Evolutionary conservation across 2,329 filamentous ascomycete species (phyloP).

Genomic region (Colletotrichum sansevieriae): DNA sequence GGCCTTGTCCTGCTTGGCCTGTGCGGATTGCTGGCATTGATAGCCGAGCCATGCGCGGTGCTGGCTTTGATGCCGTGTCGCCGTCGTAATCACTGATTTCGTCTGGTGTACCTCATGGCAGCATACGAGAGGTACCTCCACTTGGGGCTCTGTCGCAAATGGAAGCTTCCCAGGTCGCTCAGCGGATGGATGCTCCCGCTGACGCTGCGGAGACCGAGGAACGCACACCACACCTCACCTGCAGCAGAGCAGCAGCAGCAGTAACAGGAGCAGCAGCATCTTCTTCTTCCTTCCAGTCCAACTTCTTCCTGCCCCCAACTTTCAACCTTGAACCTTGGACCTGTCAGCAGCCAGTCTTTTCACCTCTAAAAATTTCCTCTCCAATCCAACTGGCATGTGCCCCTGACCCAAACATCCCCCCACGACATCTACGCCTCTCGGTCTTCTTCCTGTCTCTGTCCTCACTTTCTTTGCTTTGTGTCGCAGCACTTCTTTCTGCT

Average conservation of each 20-base stretch:
- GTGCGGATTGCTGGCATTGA: conserved; percentile 21
- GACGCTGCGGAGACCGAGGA: conserved; percentile 36
- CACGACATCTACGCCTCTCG: conserved; percentile 27
- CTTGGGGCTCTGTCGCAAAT: conserved; percentile 7
- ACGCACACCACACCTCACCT: conserved; percentile 9
- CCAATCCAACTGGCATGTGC: conserved; percentile 36
- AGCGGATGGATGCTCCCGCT: background rate
- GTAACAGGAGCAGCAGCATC: conserved; percentile 1
- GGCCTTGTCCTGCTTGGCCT: conserved; percentile 14
- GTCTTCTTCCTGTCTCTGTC: conserved; percentile 20
- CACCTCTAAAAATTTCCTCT: conserved; percentile 39
- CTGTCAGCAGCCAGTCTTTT: conserved; percentile 36
- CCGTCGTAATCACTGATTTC: conserved; percentile 6
- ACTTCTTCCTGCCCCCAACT: conserved; percentile 17
- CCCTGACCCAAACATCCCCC: conserved; percentile 35
- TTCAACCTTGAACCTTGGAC: conserved; percentile 35
- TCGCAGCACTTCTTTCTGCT: conserved; percentile 18
- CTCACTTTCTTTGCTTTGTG: conserved; percentile 27
- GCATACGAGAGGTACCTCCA: background rate
- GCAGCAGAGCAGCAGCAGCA: conserved; percentile 14
- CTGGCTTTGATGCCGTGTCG: conserved; percentile 32
- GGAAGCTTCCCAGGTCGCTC: conserved; percentile 29
- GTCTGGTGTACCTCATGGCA: background rate
- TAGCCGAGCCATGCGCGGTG: conserved; percentile 20
- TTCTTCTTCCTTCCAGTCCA: conserved; percentile 12